Base-by-base conservation (phyloP, 192 early-diverging fungal genomes). In the Gryganskiella cystojenkinii region DNA sequence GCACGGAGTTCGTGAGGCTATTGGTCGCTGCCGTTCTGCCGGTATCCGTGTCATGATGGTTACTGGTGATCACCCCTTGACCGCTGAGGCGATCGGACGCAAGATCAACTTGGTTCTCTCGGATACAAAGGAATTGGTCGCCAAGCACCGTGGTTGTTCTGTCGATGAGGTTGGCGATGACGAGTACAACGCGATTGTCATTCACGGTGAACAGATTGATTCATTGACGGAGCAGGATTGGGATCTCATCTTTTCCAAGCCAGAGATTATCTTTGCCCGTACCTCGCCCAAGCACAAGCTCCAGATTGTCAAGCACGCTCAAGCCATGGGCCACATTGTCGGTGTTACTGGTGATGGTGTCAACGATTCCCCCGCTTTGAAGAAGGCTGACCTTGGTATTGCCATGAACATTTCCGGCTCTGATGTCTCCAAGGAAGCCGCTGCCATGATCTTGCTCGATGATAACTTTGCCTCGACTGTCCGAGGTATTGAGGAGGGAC, bases 1-100 rank as follows among this genome's bases (percentile, higher is more conserved):
- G 80, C 96, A 97, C 75, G 97, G 95, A 57, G 96, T 99, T n/a
- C 94, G 95, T 81, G 95, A 98, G 81, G 96, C 96, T 24, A 95
- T 99, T 80, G 96, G 95, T 45, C 90, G 91, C 46, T 96, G 95
- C 78, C 92, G 95, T 61, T 83, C 81, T 31, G 97, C 97, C 14
- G 97, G 97, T 64, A 93, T 99, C 82, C 92, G 93, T 76, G 95
- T 99, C 43, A 94, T 99, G 87, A 98, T 99, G 95, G 95, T 99
- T n/a, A 99, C 97, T 37, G 96, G 95, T 81, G 96, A 98, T 80
- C 94, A 96, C 75, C 94, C 95, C 49, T 87, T 97, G 71, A 98
- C 96, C 3, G 96, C 96, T 27, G 95, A 97, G 84, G 94, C 96
- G 22, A 97, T 99, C 72, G 96, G 92, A 4, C 90, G 95, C 67